Evolutionary conservation across 306 rosid genomes (phyloP).

Genomic region (Trichosanthes cucumerina): DNA sequence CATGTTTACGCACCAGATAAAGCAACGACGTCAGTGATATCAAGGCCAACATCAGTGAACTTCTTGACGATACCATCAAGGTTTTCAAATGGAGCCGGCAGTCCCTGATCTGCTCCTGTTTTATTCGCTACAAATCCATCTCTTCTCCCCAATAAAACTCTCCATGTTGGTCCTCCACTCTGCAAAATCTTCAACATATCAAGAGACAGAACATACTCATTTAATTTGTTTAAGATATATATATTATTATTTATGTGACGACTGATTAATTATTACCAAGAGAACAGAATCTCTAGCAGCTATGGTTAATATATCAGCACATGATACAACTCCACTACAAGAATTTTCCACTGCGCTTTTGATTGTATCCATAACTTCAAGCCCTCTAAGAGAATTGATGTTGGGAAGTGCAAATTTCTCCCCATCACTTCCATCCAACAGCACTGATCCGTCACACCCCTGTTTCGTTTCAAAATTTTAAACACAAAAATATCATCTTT

Average conservation of each 20-base stretch:
- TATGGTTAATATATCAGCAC: conserved; percentile 72
- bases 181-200: conserved; percentile 11
- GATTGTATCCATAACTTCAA: conserved; percentile 64
- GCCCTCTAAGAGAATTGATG: conserved; percentile 63
- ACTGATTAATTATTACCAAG: conserved; percentile 39
- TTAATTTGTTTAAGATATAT: background rate
- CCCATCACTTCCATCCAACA: conserved; percentile 49
- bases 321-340: conserved; percentile 70
- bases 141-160: conserved; percentile 57
- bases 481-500: background rate
- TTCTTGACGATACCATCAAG: conserved; percentile 27
- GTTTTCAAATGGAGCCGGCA: conserved; percentile 58
- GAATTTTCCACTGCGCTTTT: conserved; percentile 67
- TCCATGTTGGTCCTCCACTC: conserved; percentile 84
- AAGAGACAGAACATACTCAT: background rate
- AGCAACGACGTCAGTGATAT: conserved; percentile 48
- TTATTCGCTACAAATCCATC: conserved; percentile 57
- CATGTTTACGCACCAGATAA: conserved; percentile 42
- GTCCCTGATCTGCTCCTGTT: conserved; percentile 27
- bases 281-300: conserved; percentile 80
- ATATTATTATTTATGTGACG: background rate
- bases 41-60: conserved; percentile 44
- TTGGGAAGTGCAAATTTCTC: conserved; percentile 68
- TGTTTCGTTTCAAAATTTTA: background rate
- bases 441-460: conserved; percentile 88